Evolutionary conservation across 805 yeast species (phyloP), one percentile per base, ranked within the genome.

Genomic region (Yamadazyma sp.): DNA sequence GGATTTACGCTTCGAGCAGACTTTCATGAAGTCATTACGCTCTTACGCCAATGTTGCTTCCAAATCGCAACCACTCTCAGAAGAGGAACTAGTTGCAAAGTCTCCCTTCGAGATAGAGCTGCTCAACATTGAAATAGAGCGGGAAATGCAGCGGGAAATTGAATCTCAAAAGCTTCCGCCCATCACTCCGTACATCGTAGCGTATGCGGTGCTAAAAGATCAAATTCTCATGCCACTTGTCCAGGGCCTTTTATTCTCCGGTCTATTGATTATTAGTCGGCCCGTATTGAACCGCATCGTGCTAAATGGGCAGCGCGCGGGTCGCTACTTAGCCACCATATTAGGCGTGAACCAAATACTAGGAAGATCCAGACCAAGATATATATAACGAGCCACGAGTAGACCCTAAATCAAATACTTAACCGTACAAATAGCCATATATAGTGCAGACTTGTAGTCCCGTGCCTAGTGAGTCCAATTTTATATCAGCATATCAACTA

Each of bases 1-100:
- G 1, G 91, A 84, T 48, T 59, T 83, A 16, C 64, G 91, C 30
- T 82, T 81, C 49, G 86, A 81, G 49, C 73, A 79, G 39, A 64
- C 84, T 2, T 83, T 83, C 53, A 55, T 66, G 45, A 55, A 50
- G 35, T 55, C 53, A 17, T 53, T 68, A 20, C 41, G 52, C 24
- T 40, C 42, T 8, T 64, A 67, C 39, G 68, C 70, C 13, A 55
- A 14, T 5, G 20, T 17, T 16, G 4, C 36, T 3, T 11, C 39
- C 13, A 14, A 35, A n/a, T 24, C 26, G 6, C 7, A 3, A 49
- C 15, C 44, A 35, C 31, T 35, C 28, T 20, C 42, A 26, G 4
- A 45, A 44, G 8, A 35, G 35, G 15, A 3, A 19, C 12, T 12
- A 13, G 22, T 11, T 11, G 43, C 54, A 1, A 11, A 8, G 20